Base-by-base conservation (phyloP, 805 yeast genomes). In the Komagataella ulmi region DNA sequence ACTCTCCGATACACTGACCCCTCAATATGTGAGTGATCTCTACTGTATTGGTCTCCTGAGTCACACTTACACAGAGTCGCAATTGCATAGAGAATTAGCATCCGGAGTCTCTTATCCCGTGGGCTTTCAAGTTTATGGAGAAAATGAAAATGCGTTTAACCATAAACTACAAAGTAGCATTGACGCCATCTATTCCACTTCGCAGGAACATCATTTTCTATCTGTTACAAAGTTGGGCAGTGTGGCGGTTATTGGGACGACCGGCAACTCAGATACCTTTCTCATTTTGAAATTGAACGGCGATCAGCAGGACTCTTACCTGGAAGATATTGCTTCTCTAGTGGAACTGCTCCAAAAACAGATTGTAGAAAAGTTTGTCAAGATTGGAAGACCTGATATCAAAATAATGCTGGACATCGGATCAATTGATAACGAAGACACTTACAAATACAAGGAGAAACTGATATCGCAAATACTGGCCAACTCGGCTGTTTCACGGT, bases 241-340 rank as follows among this genome's bases (percentile, higher is more conserved):
- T 2, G 77, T 72, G 10, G 73, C 79, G 0, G 74, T 73, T 24
- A 74, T 72, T 7, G 75, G 75, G 14, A 75, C 81, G 1, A 62
- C 61, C 7, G 81, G 81, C 1, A 77, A 77, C 59, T 57, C 61
- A 18, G 80, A 77, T 54, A 74, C 80, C 1, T 77, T 76, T 58
- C 57, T 74, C 10, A 62, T 74, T 8, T 53, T 76, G 48, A 58
- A 65, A 46, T 54, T 69, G 10, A 61, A 61, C 6, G 45, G 45
- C 5, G 47, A 53, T 3, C 46, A 48, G 6, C 47, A 45, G 8
- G 14, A 14, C 14, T 30, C 14, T n/a, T 18, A 46, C 24, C 6
- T 24, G 18, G 17, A 17, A 4, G 21, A 19, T 24, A 14, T n/a
- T 12, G 12, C n/a, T 7, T 4, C 24, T 8, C n/a, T 49, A 24